Evolutionary conservation across 2,329 filamentous ascomycete genomes (phyloP).

Genomic region (Escovopsis sp.): DNA sequence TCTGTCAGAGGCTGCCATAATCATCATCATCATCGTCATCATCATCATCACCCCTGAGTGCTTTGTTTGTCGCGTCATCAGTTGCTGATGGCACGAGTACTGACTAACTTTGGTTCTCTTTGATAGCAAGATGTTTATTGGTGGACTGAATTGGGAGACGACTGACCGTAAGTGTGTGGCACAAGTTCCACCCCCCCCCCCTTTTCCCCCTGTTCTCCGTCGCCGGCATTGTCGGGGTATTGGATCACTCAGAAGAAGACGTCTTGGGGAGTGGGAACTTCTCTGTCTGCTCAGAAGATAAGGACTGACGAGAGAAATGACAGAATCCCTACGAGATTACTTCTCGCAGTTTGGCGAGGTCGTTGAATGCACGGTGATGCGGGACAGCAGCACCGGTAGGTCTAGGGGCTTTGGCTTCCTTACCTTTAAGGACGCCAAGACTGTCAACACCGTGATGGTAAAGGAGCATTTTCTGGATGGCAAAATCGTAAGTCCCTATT

Average conservation of each 20-base stretch:
- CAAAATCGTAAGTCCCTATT: constrained; percentile 92
- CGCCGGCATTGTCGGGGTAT: too few species aligned
- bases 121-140: constrained; percentile 96
- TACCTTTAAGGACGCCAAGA: constrained; percentile 95
- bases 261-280: too few species aligned
- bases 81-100: too few species aligned
- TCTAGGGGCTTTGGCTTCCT: constrained; percentile 95
- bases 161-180: constrained; percentile 88
- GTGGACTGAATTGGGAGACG: constrained; percentile 96
- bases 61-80: too few species aligned
- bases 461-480: constrained; percentile 97
- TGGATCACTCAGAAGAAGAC: too few species aligned
- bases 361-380: constrained; percentile 97
- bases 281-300: not conserved
- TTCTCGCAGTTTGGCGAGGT: constrained; percentile 98
- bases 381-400: constrained; percentile 81
- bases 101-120: not conserved
- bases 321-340: constrained; percentile 92
- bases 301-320: constrained; percentile 6
- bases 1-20: not conserved
- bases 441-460: constrained; percentile 98
- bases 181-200: too few species aligned
- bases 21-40: not conserved
- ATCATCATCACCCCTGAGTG: not conserved
- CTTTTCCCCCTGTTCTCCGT: not conserved